Evolutionary conservation across 768 basidiomycete genomes (phyloP).

Genomic region (Auricularia heimuer): DNA sequence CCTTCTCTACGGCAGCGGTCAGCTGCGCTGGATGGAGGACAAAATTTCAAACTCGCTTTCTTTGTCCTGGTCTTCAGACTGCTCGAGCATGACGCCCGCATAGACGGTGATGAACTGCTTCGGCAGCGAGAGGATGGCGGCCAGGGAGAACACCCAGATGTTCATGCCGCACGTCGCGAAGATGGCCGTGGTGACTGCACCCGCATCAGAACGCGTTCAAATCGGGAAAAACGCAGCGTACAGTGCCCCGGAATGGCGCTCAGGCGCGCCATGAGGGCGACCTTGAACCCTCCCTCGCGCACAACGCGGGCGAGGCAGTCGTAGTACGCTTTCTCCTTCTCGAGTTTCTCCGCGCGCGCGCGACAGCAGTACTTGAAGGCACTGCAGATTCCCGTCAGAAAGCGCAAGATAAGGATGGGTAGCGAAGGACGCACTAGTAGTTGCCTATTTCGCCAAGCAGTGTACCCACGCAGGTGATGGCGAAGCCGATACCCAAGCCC

Average conservation of each 20-base stretch:
- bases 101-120: conserved; percentile 92
- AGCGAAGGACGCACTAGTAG: conserved; percentile 52
- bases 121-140: conserved; percentile 74
- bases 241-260: conserved; percentile 85
- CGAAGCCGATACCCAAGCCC: conserved; percentile 83
- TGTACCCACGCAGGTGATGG: conserved; percentile 53
- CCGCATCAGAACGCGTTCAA: conserved; percentile 1
- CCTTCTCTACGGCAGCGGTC: conserved; percentile 15
- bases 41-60: conserved; percentile 2
- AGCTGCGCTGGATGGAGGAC: conserved; percentile 8
- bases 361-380: conserved; percentile 78
- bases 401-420: background rate
- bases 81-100: conserved; percentile 69
- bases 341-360: conserved; percentile 65
- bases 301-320: conserved; percentile 49
- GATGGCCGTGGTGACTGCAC: conserved; percentile 71
- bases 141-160: conserved; percentile 64
- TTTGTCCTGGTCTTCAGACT: background rate
- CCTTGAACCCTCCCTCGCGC: conserved; percentile 79
- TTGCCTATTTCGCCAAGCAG: conserved; percentile 82
- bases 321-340: conserved; percentile 37
- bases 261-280: conserved; percentile 65
- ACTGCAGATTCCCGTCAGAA: conserved; percentile 25
- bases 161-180: conserved; percentile 86
- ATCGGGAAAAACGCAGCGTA: conserved; percentile 16